Conservation (phyloP, 1,284 basidiomycete genomes). For the Sparassis latifolia region DNA sequence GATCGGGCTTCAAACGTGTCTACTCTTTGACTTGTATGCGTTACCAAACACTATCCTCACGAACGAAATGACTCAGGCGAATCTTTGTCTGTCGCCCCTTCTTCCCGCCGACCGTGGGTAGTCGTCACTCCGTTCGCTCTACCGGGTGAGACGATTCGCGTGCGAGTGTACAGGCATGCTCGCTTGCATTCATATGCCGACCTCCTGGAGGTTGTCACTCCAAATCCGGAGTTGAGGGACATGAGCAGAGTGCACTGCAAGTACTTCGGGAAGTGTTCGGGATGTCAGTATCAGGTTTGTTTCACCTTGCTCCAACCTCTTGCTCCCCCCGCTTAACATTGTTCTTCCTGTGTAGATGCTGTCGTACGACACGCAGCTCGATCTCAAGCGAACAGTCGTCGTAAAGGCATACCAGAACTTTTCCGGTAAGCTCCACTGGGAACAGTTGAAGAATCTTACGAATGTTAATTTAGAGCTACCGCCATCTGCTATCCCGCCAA, state of each 20-base stretch:
- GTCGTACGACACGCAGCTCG: slow-evolving; percentile 81
- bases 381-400: slow-evolving; percentile 85
- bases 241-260: slow-evolving; percentile 64
- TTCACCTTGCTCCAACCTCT: not conserved
- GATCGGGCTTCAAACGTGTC: too few species aligned
- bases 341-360: slow-evolving; percentile 54
- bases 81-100: slow-evolving; percentile 55
- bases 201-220: slow-evolving; percentile 62
- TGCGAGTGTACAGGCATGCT: slow-evolving; percentile 60
- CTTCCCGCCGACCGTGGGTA: slow-evolving; percentile 59
- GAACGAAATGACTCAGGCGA: slow-evolving; percentile 41
- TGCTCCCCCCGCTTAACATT: not conserved
- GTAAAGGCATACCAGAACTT: slow-evolving; percentile 80
- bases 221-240: slow-evolving; percentile 63
- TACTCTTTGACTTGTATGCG: too few species aligned
- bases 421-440: slow-evolving; percentile 41
- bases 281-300: slow-evolving; percentile 71
- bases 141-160: slow-evolving; percentile 74
- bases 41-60: too few species aligned
- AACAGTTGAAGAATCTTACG: not conserved
- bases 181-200: slow-evolving; percentile 74
- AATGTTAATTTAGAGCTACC: slow-evolving; percentile 42
- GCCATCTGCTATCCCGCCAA: slow-evolving; percentile 51
- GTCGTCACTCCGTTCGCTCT: slow-evolving; percentile 79
- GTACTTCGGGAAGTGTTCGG: slow-evolving; percentile 82